Evolutionary conservation across 257 asterid species (phyloP).

Genomic region (Gentiana macrophylla): DNA sequence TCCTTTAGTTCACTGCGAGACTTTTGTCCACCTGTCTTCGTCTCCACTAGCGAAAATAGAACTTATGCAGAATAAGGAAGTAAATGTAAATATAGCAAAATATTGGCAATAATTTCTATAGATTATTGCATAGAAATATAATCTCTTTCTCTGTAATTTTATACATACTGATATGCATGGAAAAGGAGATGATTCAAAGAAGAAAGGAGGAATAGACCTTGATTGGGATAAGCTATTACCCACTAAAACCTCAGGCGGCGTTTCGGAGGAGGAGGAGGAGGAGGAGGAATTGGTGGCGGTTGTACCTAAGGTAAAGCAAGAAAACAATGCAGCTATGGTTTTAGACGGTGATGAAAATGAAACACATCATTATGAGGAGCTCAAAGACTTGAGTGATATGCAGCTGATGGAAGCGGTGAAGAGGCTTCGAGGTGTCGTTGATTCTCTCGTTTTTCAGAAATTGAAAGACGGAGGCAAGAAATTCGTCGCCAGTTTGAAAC

Average conservation of each 20-base stretch:
- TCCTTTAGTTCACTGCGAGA: no score
- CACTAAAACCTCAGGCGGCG: not conserved
- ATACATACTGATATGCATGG: conserved; percentile 8
- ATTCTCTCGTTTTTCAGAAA: not conserved
- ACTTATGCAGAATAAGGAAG: no score
- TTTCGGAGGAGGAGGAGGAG: conserved; percentile 11
- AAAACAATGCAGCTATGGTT: not conserved
- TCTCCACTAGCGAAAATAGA: no score
- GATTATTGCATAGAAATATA: no score
- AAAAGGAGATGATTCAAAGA: not conserved
- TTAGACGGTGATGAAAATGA: conserved; percentile 6
- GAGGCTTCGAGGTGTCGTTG: not conserved
- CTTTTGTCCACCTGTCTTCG: no score
- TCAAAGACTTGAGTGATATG: not conserved
- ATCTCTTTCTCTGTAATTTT: no score
- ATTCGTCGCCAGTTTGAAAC: conserved; percentile 1
- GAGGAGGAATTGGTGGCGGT: conserved; percentile 13
- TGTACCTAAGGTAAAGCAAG: not conserved
- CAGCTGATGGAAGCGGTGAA: not conserved
- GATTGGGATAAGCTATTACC: conserved; percentile 13
- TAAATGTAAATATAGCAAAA: no score
- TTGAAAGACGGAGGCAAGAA: conserved; percentile 23
- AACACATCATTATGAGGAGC: not conserved
- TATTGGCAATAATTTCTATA: no score
- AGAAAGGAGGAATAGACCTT: conserved; percentile 3